phyloP scores from a whole-genome alignment of 352 stramenopile species.

The Globisporangium ultimum region DNA sequence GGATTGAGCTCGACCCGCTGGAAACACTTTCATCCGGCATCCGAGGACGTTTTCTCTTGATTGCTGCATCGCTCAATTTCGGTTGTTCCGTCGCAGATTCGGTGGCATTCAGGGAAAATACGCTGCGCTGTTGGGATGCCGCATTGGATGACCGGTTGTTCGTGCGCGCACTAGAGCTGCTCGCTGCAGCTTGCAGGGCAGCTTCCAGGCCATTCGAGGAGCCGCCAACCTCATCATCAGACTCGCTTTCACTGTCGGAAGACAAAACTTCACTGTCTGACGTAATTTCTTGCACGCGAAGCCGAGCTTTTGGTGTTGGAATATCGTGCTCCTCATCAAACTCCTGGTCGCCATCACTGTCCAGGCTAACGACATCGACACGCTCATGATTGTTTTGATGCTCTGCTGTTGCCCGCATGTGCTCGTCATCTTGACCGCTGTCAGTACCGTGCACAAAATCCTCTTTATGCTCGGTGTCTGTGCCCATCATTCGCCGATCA shows the following conservation, averaged over 20 bases:
- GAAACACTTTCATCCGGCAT: not conserved
- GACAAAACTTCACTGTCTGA: slow-evolving; percentile 29
- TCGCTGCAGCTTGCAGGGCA: slow-evolving; percentile 37
- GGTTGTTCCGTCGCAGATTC: slow-evolving; percentile 7
- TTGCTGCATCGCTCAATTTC: slow-evolving; percentile 3
- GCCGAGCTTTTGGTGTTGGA: not conserved
- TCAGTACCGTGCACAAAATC: not conserved
- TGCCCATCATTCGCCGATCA: not conserved
- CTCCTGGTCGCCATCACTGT: not conserved
- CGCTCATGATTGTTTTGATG: not conserved
- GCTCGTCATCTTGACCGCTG: not conserved
- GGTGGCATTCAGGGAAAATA: slow-evolving; percentile 9
- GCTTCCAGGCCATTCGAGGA: slow-evolving; percentile 52
- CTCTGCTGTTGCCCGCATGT: not conserved
- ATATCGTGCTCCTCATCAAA: not conserved
- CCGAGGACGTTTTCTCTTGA: slow-evolving; percentile 17
- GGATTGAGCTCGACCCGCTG: not conserved
- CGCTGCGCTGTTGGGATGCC: not conserved
- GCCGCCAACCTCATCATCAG: slow-evolving; percentile 11
- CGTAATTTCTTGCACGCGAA: slow-evolving; percentile 5
- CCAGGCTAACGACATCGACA: not conserved
- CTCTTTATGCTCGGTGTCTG: not conserved
- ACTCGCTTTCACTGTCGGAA: slow-evolving; percentile 30
- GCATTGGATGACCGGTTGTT: not conserved
- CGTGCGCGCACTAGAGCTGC: slow-evolving; percentile 6